Evolutionary conservation across 129 eudicot species (phyloP).

Genomic region (Artemisia argyi): DNA sequence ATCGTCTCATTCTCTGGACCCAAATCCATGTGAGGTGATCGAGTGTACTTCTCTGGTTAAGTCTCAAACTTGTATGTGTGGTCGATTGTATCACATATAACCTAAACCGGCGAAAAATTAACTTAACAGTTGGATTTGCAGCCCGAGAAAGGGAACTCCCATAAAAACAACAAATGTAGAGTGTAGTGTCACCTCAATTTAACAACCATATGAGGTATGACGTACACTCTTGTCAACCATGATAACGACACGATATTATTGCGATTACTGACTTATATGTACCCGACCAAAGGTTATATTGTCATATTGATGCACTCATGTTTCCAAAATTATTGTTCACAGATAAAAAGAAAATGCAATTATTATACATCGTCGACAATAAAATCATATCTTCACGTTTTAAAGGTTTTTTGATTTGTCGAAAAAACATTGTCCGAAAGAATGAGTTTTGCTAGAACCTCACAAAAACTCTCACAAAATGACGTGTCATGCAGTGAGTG

Average conservation of each 20-base stretch:
- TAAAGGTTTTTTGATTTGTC: no score
- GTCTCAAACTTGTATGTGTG: neutral
- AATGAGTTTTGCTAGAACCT: no score
- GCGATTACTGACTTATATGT: neutral
- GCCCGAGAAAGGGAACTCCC: neutral
- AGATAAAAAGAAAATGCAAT: no score
- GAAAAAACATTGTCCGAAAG: no score
- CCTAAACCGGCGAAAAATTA: neutral
- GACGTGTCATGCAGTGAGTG: no score
- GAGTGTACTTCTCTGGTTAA: neutral
- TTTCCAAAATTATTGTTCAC: no score
- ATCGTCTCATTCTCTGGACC: constrained; percentile 3
- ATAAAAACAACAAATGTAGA: neutral
- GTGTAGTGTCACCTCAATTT: neutral
- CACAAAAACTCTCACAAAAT: no score
- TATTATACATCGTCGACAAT: no score
- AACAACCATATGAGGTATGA: neutral
- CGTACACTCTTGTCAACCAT: neutral
- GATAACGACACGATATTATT: neutral
- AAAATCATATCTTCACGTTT: no score
- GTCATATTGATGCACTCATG: no score
- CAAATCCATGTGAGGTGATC: constrained; percentile 14
- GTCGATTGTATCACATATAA: neutral
- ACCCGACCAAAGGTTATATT: no score
- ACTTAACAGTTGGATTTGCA: neutral